phyloP scores from a whole-genome alignment of 768 basidiomycete genomes.

The Boletus edulis region DNA sequence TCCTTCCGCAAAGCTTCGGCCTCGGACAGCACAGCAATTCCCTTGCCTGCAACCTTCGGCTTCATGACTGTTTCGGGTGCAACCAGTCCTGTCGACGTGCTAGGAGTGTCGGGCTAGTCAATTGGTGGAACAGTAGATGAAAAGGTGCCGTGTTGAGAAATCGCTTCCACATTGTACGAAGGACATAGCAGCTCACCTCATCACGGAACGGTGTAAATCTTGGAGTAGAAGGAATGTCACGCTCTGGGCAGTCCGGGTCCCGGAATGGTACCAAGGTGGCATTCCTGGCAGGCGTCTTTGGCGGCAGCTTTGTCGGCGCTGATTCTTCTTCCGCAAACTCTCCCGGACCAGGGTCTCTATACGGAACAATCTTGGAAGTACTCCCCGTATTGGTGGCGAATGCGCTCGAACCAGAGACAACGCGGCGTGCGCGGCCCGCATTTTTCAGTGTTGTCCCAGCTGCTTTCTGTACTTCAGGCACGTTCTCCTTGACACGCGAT shows the following conservation, averaged over 20 bases:
- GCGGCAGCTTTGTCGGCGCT: slow-evolving; percentile 29
- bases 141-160: slow-evolving; percentile 6
- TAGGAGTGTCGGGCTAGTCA: slow-evolving; percentile 19
- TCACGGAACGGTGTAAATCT: slow-evolving; percentile 74
- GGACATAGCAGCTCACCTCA: slow-evolving; percentile 45
- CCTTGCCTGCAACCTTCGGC: slow-evolving; percentile 48
- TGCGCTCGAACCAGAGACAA: slow-evolving; percentile 37
- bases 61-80: slow-evolving; percentile 66
- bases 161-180: not conserved
- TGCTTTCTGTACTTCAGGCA: slow-evolving; percentile 66
- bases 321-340: slow-evolving; percentile 26
- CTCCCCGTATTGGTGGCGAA: slow-evolving; percentile 18
- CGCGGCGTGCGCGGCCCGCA: slow-evolving; percentile 53
- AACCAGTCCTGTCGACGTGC: slow-evolving; percentile 28
- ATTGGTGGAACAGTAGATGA: slow-evolving; percentile 2
- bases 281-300: slow-evolving; percentile 36
- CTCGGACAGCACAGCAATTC: slow-evolving; percentile 50
- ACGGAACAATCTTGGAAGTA: slow-evolving; percentile 60
- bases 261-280: slow-evolving; percentile 38
- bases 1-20: slow-evolving; percentile 78
- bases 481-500: slow-evolving; percentile 76
- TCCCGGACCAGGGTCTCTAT: slow-evolving; percentile 57
- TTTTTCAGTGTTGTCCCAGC: slow-evolving; percentile 66
- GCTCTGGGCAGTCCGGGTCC: slow-evolving; percentile 30
- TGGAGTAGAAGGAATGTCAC: slow-evolving; percentile 44